Percentiles rank a stretch among this genome's conserved stretches.
Evolutionary conservation across 257 asterid genomes (phyloP).

Genomic region (Nicotiana otophora): DNA sequence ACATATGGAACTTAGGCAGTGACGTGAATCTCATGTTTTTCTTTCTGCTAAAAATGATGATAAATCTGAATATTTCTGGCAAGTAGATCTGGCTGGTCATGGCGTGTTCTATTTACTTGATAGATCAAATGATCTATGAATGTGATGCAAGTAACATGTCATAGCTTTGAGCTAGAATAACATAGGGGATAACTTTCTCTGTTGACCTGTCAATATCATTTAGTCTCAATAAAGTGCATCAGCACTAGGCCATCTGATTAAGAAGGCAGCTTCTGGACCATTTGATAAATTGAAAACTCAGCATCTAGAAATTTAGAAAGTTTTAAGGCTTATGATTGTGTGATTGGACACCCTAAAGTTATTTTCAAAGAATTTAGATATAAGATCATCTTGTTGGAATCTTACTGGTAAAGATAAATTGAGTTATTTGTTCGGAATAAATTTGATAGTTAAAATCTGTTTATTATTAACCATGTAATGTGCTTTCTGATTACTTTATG

Average conservation of each 20-base stretch:
- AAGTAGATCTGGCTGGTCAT: background rate
- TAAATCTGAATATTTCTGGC: background rate
- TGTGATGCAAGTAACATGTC: background rate
- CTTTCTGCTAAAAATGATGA: background rate
- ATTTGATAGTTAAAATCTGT: background rate
- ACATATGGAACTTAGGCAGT: background rate
- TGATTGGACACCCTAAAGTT: background rate
- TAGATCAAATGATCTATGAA: background rate
- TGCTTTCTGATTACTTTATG: background rate
- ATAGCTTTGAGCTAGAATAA: background rate
- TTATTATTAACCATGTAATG: background rate
- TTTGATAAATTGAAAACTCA: background rate
- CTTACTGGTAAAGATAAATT: background rate
- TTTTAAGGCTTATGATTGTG: background rate
- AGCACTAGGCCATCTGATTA: background rate
- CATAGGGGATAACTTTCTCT: background rate
- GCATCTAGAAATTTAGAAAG: background rate
- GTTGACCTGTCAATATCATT: background rate
- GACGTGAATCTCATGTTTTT: background rate
- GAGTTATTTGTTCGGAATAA: background rate
- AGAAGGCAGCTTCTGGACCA: background rate
- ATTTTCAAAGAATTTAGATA: background rate
- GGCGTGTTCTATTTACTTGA: background rate
- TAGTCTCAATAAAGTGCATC: background rate
- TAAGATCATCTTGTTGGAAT: background rate